Evolutionary conservation across 2,329 filamentous ascomycete species (phyloP), one percentile per base, ranked within the genome.

Genomic region (Beauveria caledonica): DNA sequence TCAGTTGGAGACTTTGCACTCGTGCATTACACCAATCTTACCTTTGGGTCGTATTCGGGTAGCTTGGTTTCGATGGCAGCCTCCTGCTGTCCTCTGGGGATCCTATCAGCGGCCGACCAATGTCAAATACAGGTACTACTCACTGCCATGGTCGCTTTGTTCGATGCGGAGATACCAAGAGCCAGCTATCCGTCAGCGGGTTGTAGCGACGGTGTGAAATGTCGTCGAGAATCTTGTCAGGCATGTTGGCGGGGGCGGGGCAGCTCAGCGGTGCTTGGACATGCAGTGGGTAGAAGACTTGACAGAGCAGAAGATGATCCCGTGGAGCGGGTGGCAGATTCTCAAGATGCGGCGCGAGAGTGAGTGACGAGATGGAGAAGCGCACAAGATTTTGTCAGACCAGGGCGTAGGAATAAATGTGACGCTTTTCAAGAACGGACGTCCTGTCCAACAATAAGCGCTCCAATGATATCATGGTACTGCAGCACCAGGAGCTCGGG

Each of bases 121-220:
- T 5, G 27, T 19, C 7, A n/a, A 11, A 27, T 11, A n/a, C 3
- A 5, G 21, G 10, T 6, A 6, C 33, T 36, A 79, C 89, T 83
- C 79, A 96, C 90, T 97, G 94, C 94, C 94, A 99, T 69, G 94
- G 94, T 65, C 94, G 84, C 83, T 97, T 97, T 58, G 92, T 97
- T 60, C 94, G 82, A 75, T 99, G 94, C 63, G 94, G 94, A 17
- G 94, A 97, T 15, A 99, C 94, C 42, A 99, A 83, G 63, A 99
- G 83, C 88, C 92, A 96, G 63, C 88, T 91, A 63, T 90, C 92
- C 65, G 90, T 88, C 63, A 99, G 81, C 58, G 91, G 90, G 72
- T 99, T 99, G 74, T 89, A 97, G 72, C 94, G 88, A 68, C 94
- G 83, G 73, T 99, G 94, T 46, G 94, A 96, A 69, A 99, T 97